Conservation (phyloP, 305 asterid species). For the Fraxinus albicans region DNA sequence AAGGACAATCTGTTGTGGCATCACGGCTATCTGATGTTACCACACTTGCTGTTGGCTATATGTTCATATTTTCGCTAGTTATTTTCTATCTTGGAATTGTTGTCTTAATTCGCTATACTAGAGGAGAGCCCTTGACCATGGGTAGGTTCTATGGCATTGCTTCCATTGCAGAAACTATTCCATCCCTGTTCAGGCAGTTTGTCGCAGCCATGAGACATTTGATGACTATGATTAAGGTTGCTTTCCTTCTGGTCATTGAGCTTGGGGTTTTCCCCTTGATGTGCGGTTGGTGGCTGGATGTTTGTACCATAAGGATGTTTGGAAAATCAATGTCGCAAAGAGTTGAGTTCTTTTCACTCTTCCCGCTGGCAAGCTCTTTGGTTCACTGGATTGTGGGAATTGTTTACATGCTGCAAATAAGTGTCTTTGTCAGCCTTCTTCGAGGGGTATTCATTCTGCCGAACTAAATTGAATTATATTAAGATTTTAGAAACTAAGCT, state of each 20-base stretch:
- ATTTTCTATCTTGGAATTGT: slow-evolving; percentile 79
- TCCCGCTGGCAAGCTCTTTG: slow-evolving; percentile 96
- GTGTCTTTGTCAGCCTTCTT: slow-evolving; percentile 98
- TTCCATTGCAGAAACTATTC: slow-evolving; percentile 90
- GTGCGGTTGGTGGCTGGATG: slow-evolving; percentile 99
- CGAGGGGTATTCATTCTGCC: slow-evolving; percentile 70
- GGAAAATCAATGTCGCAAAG: slow-evolving; percentile 90
- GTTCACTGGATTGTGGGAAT: slow-evolving; percentile 98
- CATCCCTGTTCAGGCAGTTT: slow-evolving; percentile 89
- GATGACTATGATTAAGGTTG: slow-evolving; percentile 98
- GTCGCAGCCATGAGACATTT: slow-evolving; percentile 93
- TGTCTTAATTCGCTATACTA: slow-evolving; percentile 77
- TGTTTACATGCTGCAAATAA: slow-evolving; percentile 94
- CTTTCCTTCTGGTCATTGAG: slow-evolving; percentile 93
- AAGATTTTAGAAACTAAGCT: background rate
- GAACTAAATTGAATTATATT: background rate
- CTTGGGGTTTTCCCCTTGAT: slow-evolving; percentile 95
- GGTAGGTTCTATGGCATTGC: slow-evolving; percentile 97
- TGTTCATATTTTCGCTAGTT: slow-evolving; percentile 77
- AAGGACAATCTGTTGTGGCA: slow-evolving; percentile 59
- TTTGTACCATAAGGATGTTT: slow-evolving; percentile 94
- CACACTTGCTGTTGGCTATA: slow-evolving; percentile 93
- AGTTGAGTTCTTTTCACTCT: slow-evolving; percentile 87
- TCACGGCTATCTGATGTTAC: slow-evolving; percentile 94
- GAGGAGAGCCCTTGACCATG: slow-evolving; percentile 92